phyloP scores from a whole-genome alignment of 2,329 filamentous ascomycete species.

The Dactylellina sp. region DNA sequence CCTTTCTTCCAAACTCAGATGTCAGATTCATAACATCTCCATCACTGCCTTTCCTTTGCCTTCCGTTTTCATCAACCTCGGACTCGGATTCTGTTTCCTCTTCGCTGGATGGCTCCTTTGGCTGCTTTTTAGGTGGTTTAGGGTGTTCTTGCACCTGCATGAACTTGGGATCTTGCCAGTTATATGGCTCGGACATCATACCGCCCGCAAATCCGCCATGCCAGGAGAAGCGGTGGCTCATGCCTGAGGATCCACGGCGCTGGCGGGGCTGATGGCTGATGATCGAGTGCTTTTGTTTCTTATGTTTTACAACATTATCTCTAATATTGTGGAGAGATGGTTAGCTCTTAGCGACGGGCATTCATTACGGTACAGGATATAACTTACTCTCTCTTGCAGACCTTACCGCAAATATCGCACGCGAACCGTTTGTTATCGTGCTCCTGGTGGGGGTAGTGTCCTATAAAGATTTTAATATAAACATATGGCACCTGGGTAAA shows the following conservation, averaged over 20 bases:
- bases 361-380: background rate
- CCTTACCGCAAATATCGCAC: conserved; percentile 56
- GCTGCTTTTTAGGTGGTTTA: conserved; percentile 46
- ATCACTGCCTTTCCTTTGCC: conserved; percentile 44
- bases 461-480: conserved; percentile 23
- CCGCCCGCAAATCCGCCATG: conserved; percentile 41
- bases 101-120: conserved; percentile 41
- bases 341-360: background rate
- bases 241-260: conserved; percentile 38
- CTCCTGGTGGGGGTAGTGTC: conserved; percentile 54
- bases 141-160: conserved; percentile 48
- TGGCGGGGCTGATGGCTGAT: conserved; percentile 53
- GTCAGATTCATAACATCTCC: conserved; percentile 55
- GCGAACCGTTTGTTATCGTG: conserved; percentile 56
- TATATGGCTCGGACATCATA: conserved; percentile 47
- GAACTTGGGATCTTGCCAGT: conserved; percentile 52
- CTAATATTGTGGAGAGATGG: conserved; percentile 39
- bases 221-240: conserved; percentile 55
- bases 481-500: background rate
- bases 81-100: conserved; percentile 39
- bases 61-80: conserved; percentile 7
- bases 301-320: conserved; percentile 60
- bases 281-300: conserved; percentile 60
- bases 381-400: conserved; percentile 55
- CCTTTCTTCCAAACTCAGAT: conserved; percentile 53